Conservation (phyloP, 768 basidiomycete species). For the Candolleomyces eurysporus region DNA sequence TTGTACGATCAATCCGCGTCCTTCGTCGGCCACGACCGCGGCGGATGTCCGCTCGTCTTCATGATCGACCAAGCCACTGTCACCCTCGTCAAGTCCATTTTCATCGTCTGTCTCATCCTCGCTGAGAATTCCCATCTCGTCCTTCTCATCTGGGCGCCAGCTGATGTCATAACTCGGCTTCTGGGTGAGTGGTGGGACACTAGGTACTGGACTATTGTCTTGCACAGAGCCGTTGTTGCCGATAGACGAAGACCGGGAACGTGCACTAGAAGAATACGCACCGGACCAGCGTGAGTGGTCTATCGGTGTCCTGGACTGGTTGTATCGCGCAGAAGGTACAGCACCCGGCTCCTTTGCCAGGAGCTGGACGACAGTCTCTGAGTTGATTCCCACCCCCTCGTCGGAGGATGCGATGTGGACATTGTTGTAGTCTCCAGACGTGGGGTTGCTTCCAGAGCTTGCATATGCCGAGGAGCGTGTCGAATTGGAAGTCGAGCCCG, state of each 20-base stretch:
- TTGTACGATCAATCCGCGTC: slow-evolving; percentile 78
- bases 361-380: slow-evolving; percentile 64
- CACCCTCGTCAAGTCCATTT: slow-evolving; percentile 30
- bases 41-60: slow-evolving; percentile 73
- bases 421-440: slow-evolving; percentile 61
- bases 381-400: slow-evolving; percentile 63
- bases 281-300: slow-evolving; percentile 78
- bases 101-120: slow-evolving; percentile 60
- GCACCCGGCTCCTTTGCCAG: slow-evolving; percentile 50
- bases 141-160: slow-evolving; percentile 75
- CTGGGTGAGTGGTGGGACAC: slow-evolving; percentile 45
- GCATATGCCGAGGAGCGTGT: slow-evolving; percentile 77
- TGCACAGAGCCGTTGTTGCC: slow-evolving; percentile 41
- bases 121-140: slow-evolving; percentile 53
- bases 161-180: slow-evolving; percentile 75
- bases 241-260: slow-evolving; percentile 71
- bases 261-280: slow-evolving; percentile 56
- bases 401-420: slow-evolving; percentile 66
- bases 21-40: slow-evolving; percentile 78
- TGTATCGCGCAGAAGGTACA: slow-evolving; percentile 41
- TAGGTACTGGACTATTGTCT: slow-evolving; percentile 30
- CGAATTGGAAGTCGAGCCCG: slow-evolving; percentile 72
- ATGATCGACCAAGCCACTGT: slow-evolving; percentile 19
- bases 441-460: slow-evolving; percentile 60
- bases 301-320: slow-evolving; percentile 48